These are phyloP conservation scores for Blastocystis sp. DNA, from an alignment of 352 stramenopile genomes.

Conservation along the genomic window DNA sequence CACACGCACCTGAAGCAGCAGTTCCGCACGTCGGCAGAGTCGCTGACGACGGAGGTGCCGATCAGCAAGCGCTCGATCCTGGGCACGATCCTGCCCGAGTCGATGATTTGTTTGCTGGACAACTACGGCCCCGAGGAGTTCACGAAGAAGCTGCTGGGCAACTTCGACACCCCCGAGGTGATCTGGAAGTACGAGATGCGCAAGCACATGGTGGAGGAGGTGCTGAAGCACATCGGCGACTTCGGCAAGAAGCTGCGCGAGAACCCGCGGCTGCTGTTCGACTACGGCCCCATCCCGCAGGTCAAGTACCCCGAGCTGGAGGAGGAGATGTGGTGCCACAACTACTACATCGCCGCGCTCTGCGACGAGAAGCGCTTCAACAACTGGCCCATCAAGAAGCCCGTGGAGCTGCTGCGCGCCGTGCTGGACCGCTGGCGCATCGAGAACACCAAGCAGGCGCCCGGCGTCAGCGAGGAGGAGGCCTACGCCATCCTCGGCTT, in stretches of 20 bases:
- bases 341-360: slow-evolving; percentile 87
- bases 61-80: slow-evolving; percentile 79
- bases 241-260: slow-evolving; percentile 83
- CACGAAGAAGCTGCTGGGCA: slow-evolving; percentile 81
- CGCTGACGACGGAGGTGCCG: slow-evolving; percentile 73
- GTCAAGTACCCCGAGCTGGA: slow-evolving; percentile 83
- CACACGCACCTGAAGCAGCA: slow-evolving; percentile 75
- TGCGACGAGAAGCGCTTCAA: slow-evolving; percentile 79
- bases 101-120: slow-evolving; percentile 83
- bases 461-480: slow-evolving; percentile 72
- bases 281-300: slow-evolving; percentile 85
- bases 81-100: slow-evolving; percentile 81
- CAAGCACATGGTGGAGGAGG: slow-evolving; percentile 81
- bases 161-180: slow-evolving; percentile 83
- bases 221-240: slow-evolving; percentile 85
- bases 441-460: slow-evolving; percentile 75
- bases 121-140: slow-evolving; percentile 81
- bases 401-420: slow-evolving; percentile 80
- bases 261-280: slow-evolving; percentile 82
- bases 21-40: slow-evolving; percentile 74
- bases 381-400: slow-evolving; percentile 80
- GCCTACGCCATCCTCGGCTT: slow-evolving; percentile 74
- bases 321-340: slow-evolving; percentile 86
- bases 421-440: slow-evolving; percentile 79
- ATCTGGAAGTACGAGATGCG: slow-evolving; percentile 90